phyloP scores from a whole-genome alignment of 2,329 filamentous ascomycete species.

The Ceratocystis papillata region DNA sequence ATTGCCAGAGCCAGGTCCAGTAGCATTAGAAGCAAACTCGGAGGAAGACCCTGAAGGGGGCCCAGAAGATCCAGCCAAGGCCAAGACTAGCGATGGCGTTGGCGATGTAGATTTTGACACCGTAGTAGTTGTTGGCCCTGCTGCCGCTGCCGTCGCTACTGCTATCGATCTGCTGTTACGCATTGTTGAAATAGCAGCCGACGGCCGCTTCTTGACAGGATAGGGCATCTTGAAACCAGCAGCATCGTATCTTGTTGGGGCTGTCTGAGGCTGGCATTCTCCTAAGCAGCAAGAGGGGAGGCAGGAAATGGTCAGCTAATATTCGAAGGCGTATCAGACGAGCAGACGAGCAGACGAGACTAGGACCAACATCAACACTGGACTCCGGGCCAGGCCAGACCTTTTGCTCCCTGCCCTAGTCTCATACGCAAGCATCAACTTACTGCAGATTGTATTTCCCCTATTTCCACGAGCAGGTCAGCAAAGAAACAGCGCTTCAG shows the following conservation, averaged over 20 bases:
- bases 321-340: too few relatives aligned
- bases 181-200: neutral
- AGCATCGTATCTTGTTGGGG: neutral
- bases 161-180: neutral
- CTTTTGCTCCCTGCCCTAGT: too few relatives aligned
- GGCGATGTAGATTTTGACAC: neutral
- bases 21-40: neutral
- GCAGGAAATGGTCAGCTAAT: neutral
- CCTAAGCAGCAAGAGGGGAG: neutral
- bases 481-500: neutral
- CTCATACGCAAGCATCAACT: neutral
- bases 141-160: neutral
- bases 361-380: too few relatives aligned
- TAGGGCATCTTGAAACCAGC: constrained; percentile 1
- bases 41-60: neutral
- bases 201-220: neutral
- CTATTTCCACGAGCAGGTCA: neutral
- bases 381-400: too few relatives aligned
- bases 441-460: constrained; percentile 5
- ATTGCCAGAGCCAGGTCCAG: neutral
- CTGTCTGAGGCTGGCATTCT: neutral
- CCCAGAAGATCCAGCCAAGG: neutral
- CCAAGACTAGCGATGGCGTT: too few relatives aligned
- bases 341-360: too few relatives aligned
- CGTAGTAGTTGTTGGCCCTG: neutral